Percentiles rank a stretch among this genome's conserved stretches.
Conservation (phyloP, 2,329 filamentous ascomycete genomes). For the Colletotrichum simmondsii region DNA sequence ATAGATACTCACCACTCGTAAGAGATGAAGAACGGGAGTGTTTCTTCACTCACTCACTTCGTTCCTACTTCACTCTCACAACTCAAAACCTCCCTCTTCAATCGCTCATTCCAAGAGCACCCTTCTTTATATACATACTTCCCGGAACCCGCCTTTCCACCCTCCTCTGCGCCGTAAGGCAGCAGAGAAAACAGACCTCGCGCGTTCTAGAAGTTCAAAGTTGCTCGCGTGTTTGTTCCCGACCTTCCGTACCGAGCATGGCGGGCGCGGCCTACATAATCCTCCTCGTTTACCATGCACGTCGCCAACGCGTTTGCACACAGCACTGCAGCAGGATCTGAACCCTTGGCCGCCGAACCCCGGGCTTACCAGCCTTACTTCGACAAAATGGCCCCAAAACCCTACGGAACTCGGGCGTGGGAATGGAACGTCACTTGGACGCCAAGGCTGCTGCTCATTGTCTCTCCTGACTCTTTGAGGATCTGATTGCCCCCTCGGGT, state of each 20-base stretch:
- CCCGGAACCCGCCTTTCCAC: background rate
- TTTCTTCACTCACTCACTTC: background rate
- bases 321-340: background rate
- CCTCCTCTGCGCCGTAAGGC: background rate
- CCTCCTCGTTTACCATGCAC: background rate
- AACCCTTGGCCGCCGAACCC: background rate
- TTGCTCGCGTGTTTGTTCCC: background rate
- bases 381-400: background rate
- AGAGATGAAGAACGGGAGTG: background rate
- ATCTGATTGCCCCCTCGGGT: background rate
- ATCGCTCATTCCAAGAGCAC: background rate
- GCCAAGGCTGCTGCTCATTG: background rate
- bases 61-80: background rate
- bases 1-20: background rate
- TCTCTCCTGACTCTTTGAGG: background rate
- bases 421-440: background rate
- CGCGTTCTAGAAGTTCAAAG: background rate
- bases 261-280: background rate
- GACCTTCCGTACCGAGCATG: slow-evolving; percentile 9
- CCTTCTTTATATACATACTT: background rate
- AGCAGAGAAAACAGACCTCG: too few relatives aligned
- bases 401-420: background rate
- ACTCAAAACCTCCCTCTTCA: background rate
- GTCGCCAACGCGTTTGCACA: background rate
- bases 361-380: background rate